A percentile compares a stretch with the other conserved stretches of the same genome.
These are phyloP conservation scores for Candida sp. DNA, from an alignment of 1,139 yeast genomes.

Conservation along the genomic window DNA sequence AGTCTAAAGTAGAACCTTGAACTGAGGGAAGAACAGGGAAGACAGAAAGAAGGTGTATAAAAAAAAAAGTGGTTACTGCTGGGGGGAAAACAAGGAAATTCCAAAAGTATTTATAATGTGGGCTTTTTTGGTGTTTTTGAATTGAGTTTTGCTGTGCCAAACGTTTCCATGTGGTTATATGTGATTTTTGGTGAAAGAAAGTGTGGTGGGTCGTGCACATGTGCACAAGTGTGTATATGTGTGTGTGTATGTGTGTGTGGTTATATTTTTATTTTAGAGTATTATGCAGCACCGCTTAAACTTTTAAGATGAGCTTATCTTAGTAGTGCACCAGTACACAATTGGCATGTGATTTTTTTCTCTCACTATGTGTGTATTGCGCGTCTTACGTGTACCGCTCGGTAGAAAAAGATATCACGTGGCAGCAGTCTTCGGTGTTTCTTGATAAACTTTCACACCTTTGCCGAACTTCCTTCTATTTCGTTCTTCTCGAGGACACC, in stretches of 20 bases:
- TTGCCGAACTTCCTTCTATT: too few relatives aligned
- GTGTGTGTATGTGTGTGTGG: neutral
- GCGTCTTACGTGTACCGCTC: neutral
- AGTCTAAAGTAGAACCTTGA: neutral
- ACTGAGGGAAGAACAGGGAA: neutral
- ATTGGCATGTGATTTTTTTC: slow-evolving; percentile 1
- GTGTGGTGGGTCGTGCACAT: neutral
- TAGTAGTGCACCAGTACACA: neutral
- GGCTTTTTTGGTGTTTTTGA: too few relatives aligned
- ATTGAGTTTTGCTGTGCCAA: neutral
- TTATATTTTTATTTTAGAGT: too few relatives aligned
- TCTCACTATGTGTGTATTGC: neutral
- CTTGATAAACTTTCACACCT: too few relatives aligned
- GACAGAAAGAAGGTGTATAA: too few relatives aligned
- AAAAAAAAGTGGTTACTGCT: too few relatives aligned
- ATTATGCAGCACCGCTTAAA: neutral
- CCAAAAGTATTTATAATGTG: too few relatives aligned
- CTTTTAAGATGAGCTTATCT: neutral
- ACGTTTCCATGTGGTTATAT: neutral
- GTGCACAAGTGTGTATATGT: neutral
- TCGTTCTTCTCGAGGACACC: too few relatives aligned
- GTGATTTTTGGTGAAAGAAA: neutral
- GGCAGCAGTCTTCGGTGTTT: neutral
- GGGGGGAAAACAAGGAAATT: too few relatives aligned
- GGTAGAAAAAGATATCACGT: neutral